phyloP scores from a whole-genome alignment of 2,329 filamentous ascomycete species.

The Rhynchosporium agropyri region DNA sequence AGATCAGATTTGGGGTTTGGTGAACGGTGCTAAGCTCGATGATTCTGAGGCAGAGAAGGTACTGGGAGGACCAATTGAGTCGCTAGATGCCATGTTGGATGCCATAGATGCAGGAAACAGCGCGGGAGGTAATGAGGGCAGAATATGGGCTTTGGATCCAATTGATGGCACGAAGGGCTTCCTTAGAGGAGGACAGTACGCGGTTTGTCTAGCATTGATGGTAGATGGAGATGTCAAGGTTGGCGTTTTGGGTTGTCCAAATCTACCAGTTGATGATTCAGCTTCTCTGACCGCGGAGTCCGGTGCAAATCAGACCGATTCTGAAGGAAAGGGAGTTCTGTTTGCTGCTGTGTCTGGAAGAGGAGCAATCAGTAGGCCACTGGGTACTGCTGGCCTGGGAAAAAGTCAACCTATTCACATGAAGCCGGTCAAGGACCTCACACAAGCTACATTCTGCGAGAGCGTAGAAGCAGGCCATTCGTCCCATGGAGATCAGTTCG shows the following conservation, averaged over 20 bases:
- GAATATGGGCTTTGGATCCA: slow-evolving; percentile 96
- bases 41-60: slow-evolving; percentile 66
- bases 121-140: slow-evolving; percentile 69
- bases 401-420: slow-evolving; percentile 71
- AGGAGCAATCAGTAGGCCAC: slow-evolving; percentile 78
- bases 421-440: slow-evolving; percentile 73
- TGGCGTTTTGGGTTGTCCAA: slow-evolving; percentile 92
- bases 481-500: slow-evolving; percentile 82
- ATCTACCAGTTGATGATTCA: slow-evolving; percentile 85
- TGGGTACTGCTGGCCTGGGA: slow-evolving; percentile 59
- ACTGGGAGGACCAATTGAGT: slow-evolving; percentile 70
- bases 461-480: slow-evolving; percentile 93
- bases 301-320: slow-evolving; percentile 72
- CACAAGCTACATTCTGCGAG: slow-evolving; percentile 90
- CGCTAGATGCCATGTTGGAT: slow-evolving; percentile 67
- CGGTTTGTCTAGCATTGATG: slow-evolving; percentile 88
- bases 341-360: slow-evolving; percentile 81
- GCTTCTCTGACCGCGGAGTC: slow-evolving; percentile 71
- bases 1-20: slow-evolving; percentile 81
- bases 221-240: slow-evolving; percentile 93
- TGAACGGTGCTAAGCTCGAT: slow-evolving; percentile 70
- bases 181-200: slow-evolving; percentile 93
- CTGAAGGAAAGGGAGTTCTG: slow-evolving; percentile 78
- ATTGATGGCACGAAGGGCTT: slow-evolving; percentile 99
- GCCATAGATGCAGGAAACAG: slow-evolving; percentile 70